Percentiles rank a stretch among this genome's conserved stretches.
These are phyloP conservation scores for Zea luxurians DNA, from an alignment of 176 grass and related monocot genomes.

Conservation along the genomic window DNA sequence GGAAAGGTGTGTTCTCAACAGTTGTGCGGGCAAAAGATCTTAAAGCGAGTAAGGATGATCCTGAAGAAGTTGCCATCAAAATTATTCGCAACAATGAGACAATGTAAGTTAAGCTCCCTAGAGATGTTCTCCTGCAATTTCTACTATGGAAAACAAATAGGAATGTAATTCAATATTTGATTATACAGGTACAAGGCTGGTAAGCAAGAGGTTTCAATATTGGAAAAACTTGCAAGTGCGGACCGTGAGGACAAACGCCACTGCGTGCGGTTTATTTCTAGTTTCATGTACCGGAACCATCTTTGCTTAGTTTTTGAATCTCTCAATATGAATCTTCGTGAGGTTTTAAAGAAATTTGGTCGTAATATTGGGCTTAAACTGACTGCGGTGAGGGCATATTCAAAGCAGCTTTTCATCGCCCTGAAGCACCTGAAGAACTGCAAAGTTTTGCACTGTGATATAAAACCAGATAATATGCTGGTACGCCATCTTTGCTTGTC, in stretches of 20 bases:
- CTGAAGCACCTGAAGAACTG: conserved; percentile 98
- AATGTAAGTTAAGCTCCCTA: conserved; percentile 65
- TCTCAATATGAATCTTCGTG: conserved; percentile 99
- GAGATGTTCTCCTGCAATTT: not conserved
- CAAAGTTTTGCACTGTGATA: conserved; percentile 97
- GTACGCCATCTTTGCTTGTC: conserved; percentile 43
- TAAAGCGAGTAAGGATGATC: conserved; percentile 81
- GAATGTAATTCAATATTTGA: conserved; percentile 35
- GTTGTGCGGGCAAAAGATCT: conserved; percentile 98
- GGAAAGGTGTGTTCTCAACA: conserved; percentile 97
- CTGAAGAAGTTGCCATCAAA: conserved; percentile 94
- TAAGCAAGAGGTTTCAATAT: conserved; percentile 87
- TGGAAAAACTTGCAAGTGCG: conserved; percentile 87
- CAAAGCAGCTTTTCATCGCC: conserved; percentile 99
- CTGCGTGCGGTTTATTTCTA: conserved; percentile 94
- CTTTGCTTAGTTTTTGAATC: conserved; percentile 99
- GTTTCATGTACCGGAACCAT: conserved; percentile 99
- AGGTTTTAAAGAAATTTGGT: conserved; percentile 99
- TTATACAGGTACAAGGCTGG: conserved; percentile 91
- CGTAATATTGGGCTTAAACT: conserved; percentile 98
- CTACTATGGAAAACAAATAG: not conserved
- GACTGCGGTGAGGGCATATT: conserved; percentile 98
- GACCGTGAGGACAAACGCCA: conserved; percentile 93
- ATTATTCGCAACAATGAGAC: conserved; percentile 99
- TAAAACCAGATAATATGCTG: conserved; percentile 99